Evolutionary conservation across 2,329 filamentous ascomycete species (phyloP).

Genomic region (Drechslera avenae): DNA sequence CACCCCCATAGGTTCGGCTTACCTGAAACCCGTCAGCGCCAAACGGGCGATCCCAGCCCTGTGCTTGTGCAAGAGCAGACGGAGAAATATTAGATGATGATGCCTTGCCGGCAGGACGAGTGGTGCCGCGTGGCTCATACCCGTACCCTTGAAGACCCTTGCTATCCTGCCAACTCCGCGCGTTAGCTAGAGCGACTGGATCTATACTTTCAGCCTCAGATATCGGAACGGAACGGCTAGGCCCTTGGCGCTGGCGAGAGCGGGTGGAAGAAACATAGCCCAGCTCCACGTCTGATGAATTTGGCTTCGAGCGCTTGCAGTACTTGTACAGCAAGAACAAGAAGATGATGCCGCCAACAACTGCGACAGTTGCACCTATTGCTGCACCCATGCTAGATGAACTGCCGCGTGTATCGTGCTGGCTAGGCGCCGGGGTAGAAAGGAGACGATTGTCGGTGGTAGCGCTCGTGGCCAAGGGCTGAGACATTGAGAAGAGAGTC

Average conservation of each 20-base stretch:
- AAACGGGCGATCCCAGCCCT: background rate
- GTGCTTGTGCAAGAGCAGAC: background rate
- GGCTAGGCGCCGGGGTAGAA: background rate
- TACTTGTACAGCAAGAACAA: background rate
- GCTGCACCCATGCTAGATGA: background rate
- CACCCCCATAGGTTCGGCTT: background rate
- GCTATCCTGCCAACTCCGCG: background rate
- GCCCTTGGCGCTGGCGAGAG: background rate
- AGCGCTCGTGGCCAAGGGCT: background rate
- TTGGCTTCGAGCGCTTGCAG: background rate
- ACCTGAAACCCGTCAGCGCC: constrained; percentile 2
- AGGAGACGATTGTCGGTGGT: too few relatives aligned
- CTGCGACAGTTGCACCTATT: background rate
- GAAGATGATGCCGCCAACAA: background rate
- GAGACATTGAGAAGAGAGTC: background rate
- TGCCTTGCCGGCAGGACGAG: background rate
- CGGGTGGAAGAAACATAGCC: background rate
- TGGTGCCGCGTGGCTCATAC: background rate
- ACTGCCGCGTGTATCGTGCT: background rate
- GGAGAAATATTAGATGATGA: background rate
- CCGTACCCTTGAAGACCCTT: background rate
- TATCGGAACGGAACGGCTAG: background rate
- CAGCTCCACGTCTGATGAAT: background rate
- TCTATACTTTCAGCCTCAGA: background rate
- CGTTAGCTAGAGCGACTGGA: background rate